Evolutionary conservation across 139 green algal species (phyloP).

Genomic region (Desmodesmus armatus): DNA sequence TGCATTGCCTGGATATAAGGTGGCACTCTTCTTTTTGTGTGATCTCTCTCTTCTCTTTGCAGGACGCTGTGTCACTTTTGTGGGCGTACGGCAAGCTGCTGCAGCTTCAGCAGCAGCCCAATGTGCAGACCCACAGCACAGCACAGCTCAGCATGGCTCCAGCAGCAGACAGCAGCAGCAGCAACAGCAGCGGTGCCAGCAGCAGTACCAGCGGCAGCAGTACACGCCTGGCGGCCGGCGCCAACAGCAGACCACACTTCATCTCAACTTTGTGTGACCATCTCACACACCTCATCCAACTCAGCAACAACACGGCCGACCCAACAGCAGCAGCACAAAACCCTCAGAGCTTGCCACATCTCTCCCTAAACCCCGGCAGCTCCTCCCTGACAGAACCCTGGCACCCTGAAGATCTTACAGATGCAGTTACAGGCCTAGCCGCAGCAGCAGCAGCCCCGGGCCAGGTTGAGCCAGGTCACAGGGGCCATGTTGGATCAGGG

Average conservation of each 20-base stretch:
- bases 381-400: constrained; percentile 1
- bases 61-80: constrained; percentile 25
- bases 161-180: constrained; percentile 26
- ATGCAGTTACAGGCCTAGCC: constrained; percentile 26
- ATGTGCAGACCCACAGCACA: background rate
- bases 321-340: background rate
- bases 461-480: no score
- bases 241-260: no score
- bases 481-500: background rate
- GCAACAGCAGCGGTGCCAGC: background rate
- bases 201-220: background rate
- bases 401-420: constrained; percentile 39
- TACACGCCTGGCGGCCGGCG: no score
- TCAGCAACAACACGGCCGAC: constrained; percentile 13
- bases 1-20: background rate
- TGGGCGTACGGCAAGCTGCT: constrained; percentile 35
- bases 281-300: constrained; percentile 10
- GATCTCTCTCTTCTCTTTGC: background rate
- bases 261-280: no score
- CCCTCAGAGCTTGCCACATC: no score
- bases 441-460: constrained; percentile 15
- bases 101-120: constrained; percentile 11
- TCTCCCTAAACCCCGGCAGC: no score
- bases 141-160: background rate
- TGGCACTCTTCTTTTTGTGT: background rate